Base-by-base conservation (phyloP, 495 filamentous ascomycete genomes). In the Extremus antarcticus region DNA sequence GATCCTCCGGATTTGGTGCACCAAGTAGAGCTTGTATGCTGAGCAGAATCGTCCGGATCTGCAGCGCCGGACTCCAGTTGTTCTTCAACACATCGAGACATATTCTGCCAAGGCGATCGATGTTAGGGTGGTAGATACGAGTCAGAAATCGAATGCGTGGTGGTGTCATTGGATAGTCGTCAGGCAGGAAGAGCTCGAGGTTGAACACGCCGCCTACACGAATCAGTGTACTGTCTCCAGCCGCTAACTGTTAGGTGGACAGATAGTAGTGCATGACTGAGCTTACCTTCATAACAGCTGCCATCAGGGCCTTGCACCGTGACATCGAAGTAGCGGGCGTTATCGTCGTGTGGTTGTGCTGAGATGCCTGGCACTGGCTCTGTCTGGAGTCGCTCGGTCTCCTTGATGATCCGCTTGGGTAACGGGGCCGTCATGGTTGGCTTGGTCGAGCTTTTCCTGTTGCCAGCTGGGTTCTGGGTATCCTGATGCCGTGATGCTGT, bases 61-160 rank as follows among this genome's bases (percentile, higher is more conserved):
- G 92, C 2, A 99, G 81, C 23, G 92, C 92, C 8, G 92, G 92
- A 20, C 92, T 97, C 92, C 92, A 99, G 77, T 99, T 99, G 66
- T 92, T 94, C 77, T 99, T 99, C 55, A 99, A 70, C 23, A 99
- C 94, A 70, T 99, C 92, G 50, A 99, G 69, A 69, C 92, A 99
- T 68, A 99, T 99, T 24, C 92, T 85, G 46, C 92, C 92, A 0
- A 97, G 80, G 71, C 92, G 91, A 67, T 99, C 92, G 58, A 99
- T 96, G 68, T 99, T 99, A 29, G 92, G 92, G 66, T 99, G 92
- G 69, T 95, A 99, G 69, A 99, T 99, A 71, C 95, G 95, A 60
- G 92, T 99, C 19, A 99, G 73, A 72, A 99, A 99, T 39, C 92
- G 86, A 60, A 99, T 95, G 74, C 96, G 95, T 13, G 92, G 92